Base-by-base conservation (phyloP, 1,139 yeast species). In the Blastobotrys proliferans region DNA sequence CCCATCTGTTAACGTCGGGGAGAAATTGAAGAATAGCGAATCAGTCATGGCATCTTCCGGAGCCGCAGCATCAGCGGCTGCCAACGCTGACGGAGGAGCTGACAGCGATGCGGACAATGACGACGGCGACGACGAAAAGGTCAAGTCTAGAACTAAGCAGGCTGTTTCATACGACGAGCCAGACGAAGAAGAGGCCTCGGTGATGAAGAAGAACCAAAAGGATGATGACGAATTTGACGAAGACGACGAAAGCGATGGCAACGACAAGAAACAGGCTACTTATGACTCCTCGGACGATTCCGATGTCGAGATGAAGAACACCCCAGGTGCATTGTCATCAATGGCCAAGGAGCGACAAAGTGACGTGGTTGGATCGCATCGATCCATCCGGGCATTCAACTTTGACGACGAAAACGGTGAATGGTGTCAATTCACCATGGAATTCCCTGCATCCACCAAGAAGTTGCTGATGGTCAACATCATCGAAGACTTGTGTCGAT, bases 391-490 rank as follows among this genome's bases (percentile, higher is more conserved):
- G 46, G 75, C 76, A 60, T 92, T 86, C 70, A 81, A 86, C 67
- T 94, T 90, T 61, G 98, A 94, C 66, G 97, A 92, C 62, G 79
- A 70, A 25, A 61, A 73, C 38, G 98, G 98, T 51, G 79, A 80
- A 60, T 90, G 96, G 97, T 90, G 97, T 72, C 84, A 83, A 63
- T 85, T 94, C 65, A 81, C 81, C 58, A 68, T 94, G 48, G 92
- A 85, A 58, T 76, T 88, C 56, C 80, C 88, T 44, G 90, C 94
- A 25, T 84, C 81, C 42, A 82, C 94, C 31, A 94, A 88, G 67
- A 94, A 94, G 73, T 72, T 94, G 64, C 80, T 94, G 72, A 90
- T 94, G 98, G 97, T 94, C 45, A 92, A 92, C 70, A 82, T 94
- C 59, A 81, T 92, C 48, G 99, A 94, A 69, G 92, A 84, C 45